Evolutionary conservation across 208 protist genomes (phyloP).

Genomic region (Angomonas ambiguus): DNA sequence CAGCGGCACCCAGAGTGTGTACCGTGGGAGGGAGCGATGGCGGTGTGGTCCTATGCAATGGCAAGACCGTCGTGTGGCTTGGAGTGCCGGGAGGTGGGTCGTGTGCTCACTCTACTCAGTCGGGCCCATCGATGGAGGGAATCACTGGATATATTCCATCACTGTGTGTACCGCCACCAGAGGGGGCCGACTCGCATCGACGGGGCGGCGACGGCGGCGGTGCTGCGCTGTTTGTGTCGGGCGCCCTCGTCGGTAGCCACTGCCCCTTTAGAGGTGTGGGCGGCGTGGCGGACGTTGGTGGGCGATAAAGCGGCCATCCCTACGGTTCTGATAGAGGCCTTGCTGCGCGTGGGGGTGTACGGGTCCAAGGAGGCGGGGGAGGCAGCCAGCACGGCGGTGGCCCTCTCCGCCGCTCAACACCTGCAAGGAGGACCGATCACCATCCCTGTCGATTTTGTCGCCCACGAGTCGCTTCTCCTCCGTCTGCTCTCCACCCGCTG

Average conservation of each 20-base stretch:
- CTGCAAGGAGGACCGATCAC: neutral
- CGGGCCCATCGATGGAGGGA: slow-evolving; percentile 42
- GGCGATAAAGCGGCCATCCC: slow-evolving; percentile 48
- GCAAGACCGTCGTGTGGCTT: slow-evolving; percentile 22
- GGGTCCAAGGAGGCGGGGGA: slow-evolving; percentile 19
- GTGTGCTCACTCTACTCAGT: slow-evolving; percentile 48
- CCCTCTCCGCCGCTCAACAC: slow-evolving; percentile 8
- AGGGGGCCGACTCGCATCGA: slow-evolving; percentile 28
- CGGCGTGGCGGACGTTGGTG: slow-evolving; percentile 49
- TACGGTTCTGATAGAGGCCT: slow-evolving; percentile 36
- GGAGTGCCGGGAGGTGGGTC: slow-evolving; percentile 31
- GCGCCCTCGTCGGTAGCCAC: no score
- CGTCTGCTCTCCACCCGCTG: slow-evolving; percentile 53
- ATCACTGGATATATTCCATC: slow-evolving; percentile 40
- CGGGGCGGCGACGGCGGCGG: slow-evolving; percentile 52
- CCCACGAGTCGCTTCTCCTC: slow-evolving; percentile 22
- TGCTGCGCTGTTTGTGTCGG: slow-evolving; percentile 33
- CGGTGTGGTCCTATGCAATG: slow-evolving; percentile 1
- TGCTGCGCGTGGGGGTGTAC: slow-evolving; percentile 43
- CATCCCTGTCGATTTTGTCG: slow-evolving; percentile 23
- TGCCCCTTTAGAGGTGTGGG: no score
- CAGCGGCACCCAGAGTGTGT: neutral
- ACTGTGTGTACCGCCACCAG: neutral
- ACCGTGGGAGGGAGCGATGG: slow-evolving; percentile 18
- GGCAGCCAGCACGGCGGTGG: slow-evolving; percentile 16